Base-by-base conservation (phyloP, 768 basidiomycete species). In the Tylopilus plumbeoviolaceoides region DNA sequence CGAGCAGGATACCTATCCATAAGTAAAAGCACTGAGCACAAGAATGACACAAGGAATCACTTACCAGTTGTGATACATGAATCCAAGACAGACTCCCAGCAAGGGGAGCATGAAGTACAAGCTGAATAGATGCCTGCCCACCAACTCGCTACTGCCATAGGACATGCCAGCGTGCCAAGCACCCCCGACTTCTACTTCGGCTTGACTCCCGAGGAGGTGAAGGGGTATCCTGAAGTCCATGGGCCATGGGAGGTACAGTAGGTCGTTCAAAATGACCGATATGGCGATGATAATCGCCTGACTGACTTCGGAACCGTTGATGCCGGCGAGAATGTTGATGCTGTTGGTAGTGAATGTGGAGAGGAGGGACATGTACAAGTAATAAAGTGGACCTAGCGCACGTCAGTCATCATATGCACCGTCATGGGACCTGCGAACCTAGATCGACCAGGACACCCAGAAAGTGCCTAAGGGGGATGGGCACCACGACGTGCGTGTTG, bases 311-410 rank as follows among this genome's bases (percentile, higher is more conserved):
- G 95, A 85, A 11, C 95, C 97, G 66, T 99, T 98, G 59, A 98
- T 89, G 9, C 95, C 97, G 11, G 97, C 97, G 17, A 98, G 84
- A 60, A 99, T 98, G 70, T 99, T 99, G 78, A 98, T 97, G 68
- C 89, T 89, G 72, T 99, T 99, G 17, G 95, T 98, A 50, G 91
- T 84, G 70, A 98, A 99, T 0, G 94, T 98, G 30, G 95, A 98
- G 17, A 99, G 76, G 28, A 98, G 72, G 5, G 92, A 83, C 91
- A 99, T 98, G 74, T 98, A 99, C 48, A 95, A 54, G 69, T 98
- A 99, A 70, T 98, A 98, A 5, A 98, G 71, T 0, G 92, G 91
- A 2, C 95, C 95, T 98, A 58, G 40, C 36, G 28, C 7, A 48
- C 50, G 48, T 65, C 38, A 62, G 14, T n/a, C 14, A 42, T 12